Percentiles rank a stretch among this genome's conserved stretches.
Evolutionary conservation across 495 filamentous ascomycete genomes (phyloP).

Genomic region (Tuber aestivum): DNA sequence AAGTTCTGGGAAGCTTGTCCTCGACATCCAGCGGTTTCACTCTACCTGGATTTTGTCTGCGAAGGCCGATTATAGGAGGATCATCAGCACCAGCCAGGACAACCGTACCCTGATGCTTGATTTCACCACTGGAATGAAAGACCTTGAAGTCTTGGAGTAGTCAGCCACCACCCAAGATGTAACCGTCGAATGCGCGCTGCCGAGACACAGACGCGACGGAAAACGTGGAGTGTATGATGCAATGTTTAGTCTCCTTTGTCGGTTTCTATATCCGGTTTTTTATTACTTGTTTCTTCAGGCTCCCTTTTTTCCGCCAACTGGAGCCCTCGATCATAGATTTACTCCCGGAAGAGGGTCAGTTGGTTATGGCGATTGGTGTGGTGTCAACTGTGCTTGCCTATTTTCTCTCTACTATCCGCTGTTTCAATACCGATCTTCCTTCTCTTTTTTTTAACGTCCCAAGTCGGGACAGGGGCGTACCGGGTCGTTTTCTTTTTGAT

Average conservation of each 20-base stretch:
- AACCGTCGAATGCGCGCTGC: slow-evolving; percentile 1
- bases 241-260: slow-evolving; percentile 12
- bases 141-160: slow-evolving; percentile 51
- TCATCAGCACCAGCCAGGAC: slow-evolving; percentile 90
- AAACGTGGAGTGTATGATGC: slow-evolving; percentile 26
- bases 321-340: slow-evolving; percentile 12
- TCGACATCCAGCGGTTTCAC: slow-evolving; percentile 82
- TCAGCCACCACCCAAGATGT: slow-evolving; percentile 5
- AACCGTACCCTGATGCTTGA: slow-evolving; percentile 87
- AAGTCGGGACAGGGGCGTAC: neutral
- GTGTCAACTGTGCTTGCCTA: neutral
- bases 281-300: slow-evolving; percentile 4
- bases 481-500: slow-evolving; percentile 14
- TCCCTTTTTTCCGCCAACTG: slow-evolving; percentile 10
- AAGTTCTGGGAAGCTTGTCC: slow-evolving; percentile 61
- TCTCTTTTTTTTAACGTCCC: neutral
- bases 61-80: slow-evolving; percentile 87
- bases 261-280: slow-evolving; percentile 11
- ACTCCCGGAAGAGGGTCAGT: slow-evolving; percentile 19
- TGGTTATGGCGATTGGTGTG: slow-evolving; percentile 13
- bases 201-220: slow-evolving; percentile 11
- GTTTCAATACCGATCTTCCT: neutral
- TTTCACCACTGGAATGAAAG: slow-evolving; percentile 57
- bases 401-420: neutral
- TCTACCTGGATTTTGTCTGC: slow-evolving; percentile 93